These are phyloP conservation scores for Cymbopogon citratus DNA, from an alignment of 176 grass and related monocot species.

Conservation along the genomic window DNA sequence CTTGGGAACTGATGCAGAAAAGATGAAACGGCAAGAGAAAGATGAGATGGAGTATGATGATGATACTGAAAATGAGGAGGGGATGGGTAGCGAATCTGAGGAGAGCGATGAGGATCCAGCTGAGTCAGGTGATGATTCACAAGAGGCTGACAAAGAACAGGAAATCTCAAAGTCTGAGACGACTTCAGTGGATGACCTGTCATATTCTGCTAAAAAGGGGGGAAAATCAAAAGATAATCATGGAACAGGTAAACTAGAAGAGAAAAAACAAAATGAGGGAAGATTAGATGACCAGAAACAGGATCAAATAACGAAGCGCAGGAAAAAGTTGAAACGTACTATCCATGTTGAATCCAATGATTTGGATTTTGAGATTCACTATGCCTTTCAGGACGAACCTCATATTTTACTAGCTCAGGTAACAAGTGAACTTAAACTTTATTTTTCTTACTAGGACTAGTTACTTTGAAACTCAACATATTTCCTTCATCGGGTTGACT, in stretches of 20 bases:
- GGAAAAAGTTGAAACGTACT: constrained; percentile 46
- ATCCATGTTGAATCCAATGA: constrained; percentile 38
- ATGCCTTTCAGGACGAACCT: constrained; percentile 53
- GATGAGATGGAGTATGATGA: constrained; percentile 95
- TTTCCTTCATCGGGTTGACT: background rate
- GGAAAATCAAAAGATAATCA: constrained; percentile 12
- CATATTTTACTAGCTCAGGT: constrained; percentile 89
- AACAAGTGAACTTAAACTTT: constrained; percentile 12
- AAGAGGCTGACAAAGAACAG: constrained; percentile 30
- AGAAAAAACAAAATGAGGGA: constrained; percentile 19
- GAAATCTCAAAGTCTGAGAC: constrained; percentile 30
- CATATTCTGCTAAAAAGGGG: constrained; percentile 17
- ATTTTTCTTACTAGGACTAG: background rate
- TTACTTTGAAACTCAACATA: background rate
- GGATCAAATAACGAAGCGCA: constrained; percentile 16
- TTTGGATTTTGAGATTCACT: constrained; percentile 73
- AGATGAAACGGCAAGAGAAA: constrained; percentile 47
- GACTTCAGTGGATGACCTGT: background rate
- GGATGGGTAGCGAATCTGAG: constrained; percentile 39
- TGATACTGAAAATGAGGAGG: constrained; percentile 36
- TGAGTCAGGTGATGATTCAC: constrained; percentile 29
- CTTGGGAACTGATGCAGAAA: constrained; percentile 60
- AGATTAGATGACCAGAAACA: constrained; percentile 12
- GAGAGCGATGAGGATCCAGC: constrained; percentile 39
- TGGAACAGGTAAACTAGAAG: constrained; percentile 15